Evolutionary conservation across 2,329 filamentous ascomycete genomes (phyloP).

Genomic region (Trichoderma sp.): DNA sequence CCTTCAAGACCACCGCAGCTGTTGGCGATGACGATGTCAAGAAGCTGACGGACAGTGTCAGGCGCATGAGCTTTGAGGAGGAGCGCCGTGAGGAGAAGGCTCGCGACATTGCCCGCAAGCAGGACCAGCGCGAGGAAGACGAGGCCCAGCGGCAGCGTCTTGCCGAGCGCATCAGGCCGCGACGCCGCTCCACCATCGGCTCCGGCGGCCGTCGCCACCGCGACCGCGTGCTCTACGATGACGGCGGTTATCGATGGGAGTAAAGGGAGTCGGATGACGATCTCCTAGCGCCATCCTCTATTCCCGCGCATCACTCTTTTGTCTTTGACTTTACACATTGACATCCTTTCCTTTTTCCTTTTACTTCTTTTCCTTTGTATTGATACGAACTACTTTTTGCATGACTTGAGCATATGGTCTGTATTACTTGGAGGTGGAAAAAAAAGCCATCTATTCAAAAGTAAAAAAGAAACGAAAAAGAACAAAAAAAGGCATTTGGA

Average conservation of each 20-base stretch:
- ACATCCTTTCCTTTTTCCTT: neutral
- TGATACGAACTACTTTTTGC: neutral
- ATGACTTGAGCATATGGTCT: neutral
- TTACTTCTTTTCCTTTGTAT: constrained; percentile 13
- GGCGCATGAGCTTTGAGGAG: constrained; percentile 34
- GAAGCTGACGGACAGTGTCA: constrained; percentile 37
- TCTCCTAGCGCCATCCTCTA: neutral
- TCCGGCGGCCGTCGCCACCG: constrained; percentile 37
- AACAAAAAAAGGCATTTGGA: neutral
- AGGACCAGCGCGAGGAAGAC: constrained; percentile 33
- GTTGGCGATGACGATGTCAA: constrained; percentile 27
- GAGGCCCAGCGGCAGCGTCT: constrained; percentile 37
- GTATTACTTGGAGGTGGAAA: constrained; percentile 9
- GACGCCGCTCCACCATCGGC: constrained; percentile 38
- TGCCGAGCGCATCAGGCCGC: constrained; percentile 41
- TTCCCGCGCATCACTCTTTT: neutral
- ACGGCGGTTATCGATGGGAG: constrained; percentile 42
- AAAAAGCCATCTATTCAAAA: neutral
- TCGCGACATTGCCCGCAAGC: constrained; percentile 26
- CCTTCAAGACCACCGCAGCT: constrained; percentile 28
- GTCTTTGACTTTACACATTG: neutral
- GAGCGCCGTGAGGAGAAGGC: constrained; percentile 35
- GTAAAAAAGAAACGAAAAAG: neutral
- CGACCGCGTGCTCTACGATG: constrained; percentile 38
- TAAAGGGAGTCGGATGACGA: constrained; percentile 27